Evolutionary conservation across 2,329 filamentous ascomycete species (phyloP).

Genomic region (Escovopsis sp.): DNA sequence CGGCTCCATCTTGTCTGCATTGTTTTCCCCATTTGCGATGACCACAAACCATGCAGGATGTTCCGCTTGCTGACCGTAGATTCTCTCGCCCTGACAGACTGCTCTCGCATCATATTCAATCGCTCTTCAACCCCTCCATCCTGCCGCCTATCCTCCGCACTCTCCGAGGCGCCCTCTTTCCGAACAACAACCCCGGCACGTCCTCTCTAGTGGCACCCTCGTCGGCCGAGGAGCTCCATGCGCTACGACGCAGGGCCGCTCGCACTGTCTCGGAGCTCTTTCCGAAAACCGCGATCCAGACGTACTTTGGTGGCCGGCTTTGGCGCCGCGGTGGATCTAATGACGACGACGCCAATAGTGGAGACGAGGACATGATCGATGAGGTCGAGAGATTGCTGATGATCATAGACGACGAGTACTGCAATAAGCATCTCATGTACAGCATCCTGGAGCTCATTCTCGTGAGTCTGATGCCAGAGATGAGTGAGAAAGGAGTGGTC

Average conservation of each 20-base stretch:
- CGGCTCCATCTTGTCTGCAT: not conserved
- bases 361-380: constrained; percentile 25
- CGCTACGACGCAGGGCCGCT: constrained; percentile 54
- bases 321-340: constrained; percentile 12
- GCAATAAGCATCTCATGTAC: constrained; percentile 87
- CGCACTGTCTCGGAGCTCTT: constrained; percentile 37
- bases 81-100: constrained; percentile 26
- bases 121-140: constrained; percentile 46
- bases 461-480: constrained; percentile 71
- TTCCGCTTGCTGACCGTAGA: not conserved
- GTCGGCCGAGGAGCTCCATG: constrained; percentile 41
- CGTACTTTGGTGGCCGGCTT: constrained; percentile 34
- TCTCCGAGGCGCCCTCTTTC: constrained; percentile 68
- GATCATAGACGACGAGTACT: constrained; percentile 67
- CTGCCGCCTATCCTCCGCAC: constrained; percentile 54
- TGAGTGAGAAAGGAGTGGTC: constrained; percentile 54
- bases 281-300: constrained; percentile 30
- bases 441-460: constrained; percentile 67
- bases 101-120: constrained; percentile 41
- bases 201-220: constrained; percentile 45
- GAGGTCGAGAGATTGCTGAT: constrained; percentile 55
- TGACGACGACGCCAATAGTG: constrained; percentile 5
- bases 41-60: too few relatives aligned
- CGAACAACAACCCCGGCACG: constrained; percentile 62
- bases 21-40: not conserved